Evolutionary conservation across 495 filamentous ascomycete genomes (phyloP), one percentile per base, ranked within the genome.

Genomic region (Penicillium soppii): DNA sequence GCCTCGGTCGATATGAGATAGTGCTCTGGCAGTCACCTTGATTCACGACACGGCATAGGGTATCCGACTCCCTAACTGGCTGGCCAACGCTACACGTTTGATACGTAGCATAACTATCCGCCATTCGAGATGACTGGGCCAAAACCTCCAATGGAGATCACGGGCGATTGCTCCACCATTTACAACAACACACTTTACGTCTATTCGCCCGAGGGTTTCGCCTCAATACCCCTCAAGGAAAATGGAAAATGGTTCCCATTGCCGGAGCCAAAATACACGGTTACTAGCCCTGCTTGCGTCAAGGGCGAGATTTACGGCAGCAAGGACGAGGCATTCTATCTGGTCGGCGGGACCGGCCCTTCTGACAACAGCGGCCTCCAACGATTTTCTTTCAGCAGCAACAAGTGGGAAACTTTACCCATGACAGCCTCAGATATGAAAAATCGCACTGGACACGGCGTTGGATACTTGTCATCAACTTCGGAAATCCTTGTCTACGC

Each of bases 131-230:
- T 90, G 88, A 56, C 75, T 47, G 72, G 83, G 29, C 88, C 88
- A 45, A 52, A 78, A 58, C 91, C 91, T 48, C 74, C 75, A 10
- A 72, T 82, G 53, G 65, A 80, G 53, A 72, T 96, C 55, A 78
- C 80, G 58, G 83, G 86, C 70, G 82, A 86, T 58, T 98, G 94
- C 70, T 94, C 91, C 13, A 82, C 86, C 50, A 79, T 98, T 45
- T 75, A 88, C 69, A 77, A 92, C 65, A 84, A 88, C 67, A 94
- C 86, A 15, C 82, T 98, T 13, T 98, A 96, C 71, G 84, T 84
- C 9, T 97, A 90, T 61, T 88, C 90, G 30, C 63, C 82, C 16
- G 69, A 78, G 42, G 89, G 85, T 19, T 91, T 98, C 49, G 84
- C 89, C 61, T 86, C 87, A 4, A 71, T 97, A 30, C 69, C 74